phyloP scores from a whole-genome alignment of 257 asterid species.

The Phtheirospermum japonicum region DNA sequence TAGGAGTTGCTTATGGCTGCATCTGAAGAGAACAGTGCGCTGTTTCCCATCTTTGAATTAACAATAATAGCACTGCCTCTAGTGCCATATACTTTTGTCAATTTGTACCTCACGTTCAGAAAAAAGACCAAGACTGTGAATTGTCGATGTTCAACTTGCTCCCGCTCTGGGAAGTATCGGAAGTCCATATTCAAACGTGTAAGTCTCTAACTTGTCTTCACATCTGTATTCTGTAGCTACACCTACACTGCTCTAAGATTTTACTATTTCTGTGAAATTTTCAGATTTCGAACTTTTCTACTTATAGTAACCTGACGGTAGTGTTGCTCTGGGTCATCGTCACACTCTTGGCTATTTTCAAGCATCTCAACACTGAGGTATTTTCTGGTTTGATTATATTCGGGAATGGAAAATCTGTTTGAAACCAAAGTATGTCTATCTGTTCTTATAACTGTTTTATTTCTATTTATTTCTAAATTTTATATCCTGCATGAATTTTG shows the following conservation, averaged over 20 bases:
- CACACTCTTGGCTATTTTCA: slow-evolving; percentile 62
- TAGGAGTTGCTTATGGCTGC: slow-evolving; percentile 62
- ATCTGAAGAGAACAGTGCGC: slow-evolving; percentile 83
- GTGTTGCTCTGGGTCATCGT: slow-evolving; percentile 89
- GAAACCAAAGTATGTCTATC: no score
- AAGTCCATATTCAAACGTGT: slow-evolving; percentile 90
- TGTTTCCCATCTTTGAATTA: slow-evolving; percentile 91
- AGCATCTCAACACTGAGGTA: slow-evolving; percentile 85
- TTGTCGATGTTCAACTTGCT: slow-evolving; percentile 89
- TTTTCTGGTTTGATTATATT: slow-evolving; percentile 21
- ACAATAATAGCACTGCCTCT: slow-evolving; percentile 92
- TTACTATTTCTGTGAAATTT: slow-evolving; percentile 27
- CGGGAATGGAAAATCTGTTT: slow-evolving; percentile 11
- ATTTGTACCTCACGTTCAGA: slow-evolving; percentile 56
- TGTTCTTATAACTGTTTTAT: no score
- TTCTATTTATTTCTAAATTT: not conserved
- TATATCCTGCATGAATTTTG: not conserved
- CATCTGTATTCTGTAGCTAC: slow-evolving; percentile 2
- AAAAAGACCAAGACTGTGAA: slow-evolving; percentile 60
- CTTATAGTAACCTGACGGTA: slow-evolving; percentile 87
- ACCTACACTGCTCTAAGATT: not conserved
- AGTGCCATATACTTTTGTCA: slow-evolving; percentile 86
- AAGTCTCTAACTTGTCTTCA: slow-evolving; percentile 28
- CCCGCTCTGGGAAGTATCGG: slow-evolving; percentile 88
- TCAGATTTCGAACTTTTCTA: slow-evolving; percentile 95